Evolutionary conservation across 768 basidiomycete species (phyloP).

Genomic region (Panaeolus papilionaceus): DNA sequence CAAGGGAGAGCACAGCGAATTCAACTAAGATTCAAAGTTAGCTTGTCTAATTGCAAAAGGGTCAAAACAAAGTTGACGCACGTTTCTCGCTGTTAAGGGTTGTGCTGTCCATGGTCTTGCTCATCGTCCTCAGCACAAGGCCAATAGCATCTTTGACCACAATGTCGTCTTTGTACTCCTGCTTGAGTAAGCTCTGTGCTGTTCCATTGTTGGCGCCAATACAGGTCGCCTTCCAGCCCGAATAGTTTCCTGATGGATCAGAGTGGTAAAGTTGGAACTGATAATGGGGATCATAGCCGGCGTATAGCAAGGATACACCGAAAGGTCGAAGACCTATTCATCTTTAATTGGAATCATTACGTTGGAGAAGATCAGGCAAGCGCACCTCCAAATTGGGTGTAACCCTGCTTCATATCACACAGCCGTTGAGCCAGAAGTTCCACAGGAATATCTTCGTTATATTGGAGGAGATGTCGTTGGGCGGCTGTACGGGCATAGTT

Average conservation of each 20-base stretch:
- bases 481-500: constrained; percentile 93
- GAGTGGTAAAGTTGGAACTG: constrained; percentile 98
- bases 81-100: constrained; percentile 96
- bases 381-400: constrained; percentile 94
- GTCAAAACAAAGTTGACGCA: constrained; percentile 46
- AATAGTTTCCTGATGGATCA: constrained; percentile 98
- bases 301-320: constrained; percentile 96
- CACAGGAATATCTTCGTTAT: constrained; percentile 98
- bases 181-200: constrained; percentile 93
- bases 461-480: constrained; percentile 85
- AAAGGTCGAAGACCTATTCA: constrained; percentile 90
- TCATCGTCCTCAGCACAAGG: constrained; percentile 94
- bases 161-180: constrained; percentile 98
- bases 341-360: background rate
- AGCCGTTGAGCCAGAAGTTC: constrained; percentile 93
- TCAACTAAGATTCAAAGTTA: constrained; percentile 66
- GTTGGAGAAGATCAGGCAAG: constrained; percentile 12
- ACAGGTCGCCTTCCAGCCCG: constrained; percentile 98
- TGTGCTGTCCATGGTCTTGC: constrained; percentile 99
- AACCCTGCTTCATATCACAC: constrained; percentile 98
- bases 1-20: constrained; percentile 92
- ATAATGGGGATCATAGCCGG: constrained; percentile 96
- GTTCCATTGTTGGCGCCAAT: constrained; percentile 99
- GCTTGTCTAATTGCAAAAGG: constrained; percentile 12
- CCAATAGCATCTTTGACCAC: constrained; percentile 89